Base-by-base conservation (phyloP, 1,284 basidiomycete species). In the Stygiomarasmius scandens region DNA sequence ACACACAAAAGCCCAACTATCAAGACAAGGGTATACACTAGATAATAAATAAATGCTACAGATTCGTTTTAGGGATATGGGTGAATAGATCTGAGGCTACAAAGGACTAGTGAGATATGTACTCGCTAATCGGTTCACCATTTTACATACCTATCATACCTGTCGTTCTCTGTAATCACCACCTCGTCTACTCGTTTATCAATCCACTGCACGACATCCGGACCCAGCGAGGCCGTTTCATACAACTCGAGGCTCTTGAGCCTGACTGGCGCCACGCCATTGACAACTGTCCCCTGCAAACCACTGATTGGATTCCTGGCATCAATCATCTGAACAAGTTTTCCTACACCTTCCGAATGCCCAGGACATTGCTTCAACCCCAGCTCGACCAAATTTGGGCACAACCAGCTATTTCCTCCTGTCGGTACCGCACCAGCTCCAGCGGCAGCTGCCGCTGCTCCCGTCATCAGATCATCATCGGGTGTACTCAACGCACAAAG, bases 261-360 rank as follows among this genome's bases (percentile, higher is more conserved):
- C 64, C 78, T 76, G 55, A 73, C 72, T 1, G 82, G 81, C 10
- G 72, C 65, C n/a, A 79, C 76, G 0, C 71, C 74, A 22, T 69
- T 69, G 58, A 67, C 68, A 10, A 47, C 56, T 67, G 63, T 48
- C 36, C 19, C 49, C 69, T 32, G 67, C 65, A 2, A 64, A 63
- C 68, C 61, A 63, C 64, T 53, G 64, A 66, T 78, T 0, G 88
- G 88, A 66, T 90, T 90, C 46, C 88, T 76, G 52, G 79, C 78
- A 46, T 89, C 86, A 34, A 90, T 78, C 72, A 89, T 78, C 65
- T 83, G 80, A 24, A 90, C 85, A 10, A 90, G 77, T 68, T 86
- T 86, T 43, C 76, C 73, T 22, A 87, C 78, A 22, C 83, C 84
- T 52, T 89, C 86, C 23, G 74, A 74, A 62, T 86, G 83, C 41